Evolutionary conservation across 192 early-diverging fungal species (phyloP), one percentile per base, ranked within the genome.

Genomic region (Entomortierella lignicola): DNA sequence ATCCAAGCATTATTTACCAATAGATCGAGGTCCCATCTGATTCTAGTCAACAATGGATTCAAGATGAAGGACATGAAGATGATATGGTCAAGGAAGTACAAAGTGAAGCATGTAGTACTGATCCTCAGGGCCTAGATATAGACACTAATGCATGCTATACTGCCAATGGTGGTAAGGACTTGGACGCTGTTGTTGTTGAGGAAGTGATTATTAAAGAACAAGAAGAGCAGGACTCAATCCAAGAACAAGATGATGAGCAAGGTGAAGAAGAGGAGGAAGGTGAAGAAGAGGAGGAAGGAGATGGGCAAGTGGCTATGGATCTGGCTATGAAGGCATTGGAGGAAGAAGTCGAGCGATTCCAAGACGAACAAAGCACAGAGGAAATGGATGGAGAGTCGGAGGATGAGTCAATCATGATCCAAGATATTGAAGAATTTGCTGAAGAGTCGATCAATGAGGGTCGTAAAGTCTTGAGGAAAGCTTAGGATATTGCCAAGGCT

Each of bases 161-260:
- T 47, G 44, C 5, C 2, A 47, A 15, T 20, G 15, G 20, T 47
- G 20, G 20, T 4, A 47, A 20, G 4, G 44, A 47, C 15, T 4
- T 15, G 7, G 17, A 11, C 3, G 44, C 12, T 2, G 17, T 11
- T 47, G 20, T 12, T 47, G 44, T 37, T 37, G 10, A 10, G 5
- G 34, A 37, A 37, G 10, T 37, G 10, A 10, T 10, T 37, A 37
- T 4, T 29, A 48, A 32, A 48, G 26, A 25, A 10, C 29, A 62
- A 21, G 31, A 60, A 27, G 60, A 66, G 43, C 63, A 21, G 7
- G 72, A 63, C 29, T 63, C 59, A 8, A 48, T 58, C 4, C 65
- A 77, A 20, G 66, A 68, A 15, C 59, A 68, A n/a, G 65, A 77
- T 32, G 66, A 69, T 11, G 50, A 69, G 1, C 74, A 77, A 55